A percentile compares a stretch with the other conserved stretches of the same genome.
Evolutionary conservation across 495 filamentous ascomycete species (phyloP).

Genomic region (Wilcoxina mikolae): DNA sequence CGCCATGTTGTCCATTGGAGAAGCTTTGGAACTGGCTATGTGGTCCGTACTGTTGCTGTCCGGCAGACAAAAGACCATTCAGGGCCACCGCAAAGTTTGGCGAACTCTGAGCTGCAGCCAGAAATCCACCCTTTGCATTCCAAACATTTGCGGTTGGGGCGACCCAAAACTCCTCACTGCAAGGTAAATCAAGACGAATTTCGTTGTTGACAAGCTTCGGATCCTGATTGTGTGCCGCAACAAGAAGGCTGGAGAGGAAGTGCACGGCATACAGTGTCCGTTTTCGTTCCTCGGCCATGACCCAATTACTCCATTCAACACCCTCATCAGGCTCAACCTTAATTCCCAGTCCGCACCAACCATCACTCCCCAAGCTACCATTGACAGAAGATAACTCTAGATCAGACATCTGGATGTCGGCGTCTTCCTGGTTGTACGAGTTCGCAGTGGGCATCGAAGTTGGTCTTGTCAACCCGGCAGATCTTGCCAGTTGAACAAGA

Average conservation of each 20-base stretch:
- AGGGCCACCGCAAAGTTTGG: constrained; percentile 63
- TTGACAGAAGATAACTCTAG: constrained; percentile 32
- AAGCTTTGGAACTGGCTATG: constrained; percentile 11
- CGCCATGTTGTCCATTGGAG: constrained; percentile 24
- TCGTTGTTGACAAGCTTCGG: constrained; percentile 90
- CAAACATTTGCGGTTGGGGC: constrained; percentile 69
- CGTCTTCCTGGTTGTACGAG: constrained; percentile 33
- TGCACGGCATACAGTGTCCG: constrained; percentile 88
- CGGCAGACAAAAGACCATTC: constrained; percentile 48
- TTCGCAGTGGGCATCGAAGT: constrained; percentile 19
- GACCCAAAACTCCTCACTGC: constrained; percentile 83
- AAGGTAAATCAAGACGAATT: constrained; percentile 77
- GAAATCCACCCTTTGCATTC: constrained; percentile 56
- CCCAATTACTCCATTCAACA: constrained; percentile 80
- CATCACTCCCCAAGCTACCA: constrained; percentile 34
- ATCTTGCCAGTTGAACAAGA: constrained; percentile 76
- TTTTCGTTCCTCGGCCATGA: constrained; percentile 76
- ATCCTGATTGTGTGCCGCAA: constrained; percentile 82
- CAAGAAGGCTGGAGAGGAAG: constrained; percentile 74
- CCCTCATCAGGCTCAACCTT: constrained; percentile 49
- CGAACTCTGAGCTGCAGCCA: constrained; percentile 48
- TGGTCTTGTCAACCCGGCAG: constrained; percentile 58
- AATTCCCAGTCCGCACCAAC: constrained; percentile 35
- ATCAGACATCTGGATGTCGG: constrained; percentile 33
- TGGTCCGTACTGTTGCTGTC: constrained; percentile 32